Conservation (phyloP, 371 early-diverging fungal species). For the Mucor plumbeus region DNA sequence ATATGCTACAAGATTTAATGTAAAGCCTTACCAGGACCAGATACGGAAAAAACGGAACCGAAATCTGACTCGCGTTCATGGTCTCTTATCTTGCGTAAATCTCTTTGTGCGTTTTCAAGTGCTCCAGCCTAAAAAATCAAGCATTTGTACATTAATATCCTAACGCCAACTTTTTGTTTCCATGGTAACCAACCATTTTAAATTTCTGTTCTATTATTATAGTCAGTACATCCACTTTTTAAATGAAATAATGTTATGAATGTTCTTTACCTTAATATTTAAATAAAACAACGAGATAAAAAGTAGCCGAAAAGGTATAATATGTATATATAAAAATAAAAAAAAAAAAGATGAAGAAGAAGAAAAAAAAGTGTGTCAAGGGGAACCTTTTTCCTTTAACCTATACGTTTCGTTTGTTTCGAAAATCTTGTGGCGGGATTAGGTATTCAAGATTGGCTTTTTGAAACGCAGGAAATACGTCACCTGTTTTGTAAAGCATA, state of each 20-base stretch:
- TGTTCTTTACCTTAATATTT: neutral
- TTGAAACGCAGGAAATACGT: slow-evolving; percentile 11
- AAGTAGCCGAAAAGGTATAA: slow-evolving; percentile 17
- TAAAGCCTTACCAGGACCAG: slow-evolving; percentile 93
- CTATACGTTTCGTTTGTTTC: neutral
- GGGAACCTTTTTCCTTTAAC: neutral
- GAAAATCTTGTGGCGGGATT: slow-evolving; percentile 5
- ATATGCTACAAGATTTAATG: neutral
- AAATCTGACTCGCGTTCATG: slow-evolving; percentile 86
- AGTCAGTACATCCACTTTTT: slow-evolving; percentile 5
- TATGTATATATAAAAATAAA: too few species aligned
- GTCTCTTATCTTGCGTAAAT: slow-evolving; percentile 85
- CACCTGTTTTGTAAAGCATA: neutral
- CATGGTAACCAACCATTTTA: slow-evolving; percentile 3
- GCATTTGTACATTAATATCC: neutral
- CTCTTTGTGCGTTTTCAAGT: slow-evolving; percentile 79
- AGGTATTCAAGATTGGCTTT: slow-evolving; percentile 8
- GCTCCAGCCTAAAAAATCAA: slow-evolving; percentile 72
- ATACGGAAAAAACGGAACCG: slow-evolving; percentile 97
- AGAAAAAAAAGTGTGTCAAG: slow-evolving; percentile 21
- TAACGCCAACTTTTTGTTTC: neutral
- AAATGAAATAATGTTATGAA: neutral
- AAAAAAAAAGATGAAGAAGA: slow-evolving; percentile 13
- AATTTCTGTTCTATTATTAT: neutral
- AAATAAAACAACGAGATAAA: neutral